Evolutionary conservation across 1,284 basidiomycete species (phyloP).

Genomic region (Porodaedalea pini): DNA sequence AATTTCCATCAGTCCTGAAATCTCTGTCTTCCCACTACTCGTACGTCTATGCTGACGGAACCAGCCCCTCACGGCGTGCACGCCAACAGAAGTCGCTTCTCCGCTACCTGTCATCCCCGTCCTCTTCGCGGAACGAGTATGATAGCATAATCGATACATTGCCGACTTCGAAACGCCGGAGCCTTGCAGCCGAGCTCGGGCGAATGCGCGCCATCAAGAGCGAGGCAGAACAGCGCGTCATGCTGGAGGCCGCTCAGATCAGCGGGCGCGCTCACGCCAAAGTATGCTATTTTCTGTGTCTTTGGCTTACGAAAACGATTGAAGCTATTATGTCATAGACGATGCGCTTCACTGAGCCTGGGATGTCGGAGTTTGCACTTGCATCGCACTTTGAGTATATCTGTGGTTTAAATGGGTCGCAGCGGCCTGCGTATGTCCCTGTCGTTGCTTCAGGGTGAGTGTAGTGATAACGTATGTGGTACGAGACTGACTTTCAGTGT

Average conservation of each 20-base stretch:
- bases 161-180: constrained; percentile 42
- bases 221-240: constrained; percentile 60
- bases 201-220: constrained; percentile 71
- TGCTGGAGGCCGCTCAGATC: constrained; percentile 73
- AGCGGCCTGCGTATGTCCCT: constrained; percentile 89
- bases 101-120: constrained; percentile 43
- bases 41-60: constrained; percentile 39
- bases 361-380: constrained; percentile 69
- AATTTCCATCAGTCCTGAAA: constrained; percentile 51
- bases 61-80: constrained; percentile 30
- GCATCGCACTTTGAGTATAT: constrained; percentile 89
- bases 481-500: constrained; percentile 19
- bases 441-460: constrained; percentile 88
- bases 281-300: constrained; percentile 36
- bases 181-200: constrained; percentile 59
- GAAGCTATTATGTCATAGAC: constrained; percentile 41
- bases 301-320: neutral
- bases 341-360: constrained; percentile 77
- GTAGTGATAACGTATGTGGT: neutral
- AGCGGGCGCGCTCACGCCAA: constrained; percentile 75
- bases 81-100: constrained; percentile 43
- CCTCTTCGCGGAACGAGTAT: constrained; percentile 40
- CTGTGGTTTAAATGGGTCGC: constrained; percentile 74
- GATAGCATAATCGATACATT: constrained; percentile 54
- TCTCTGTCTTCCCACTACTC: constrained; percentile 36